Percentiles rank a stretch among this genome's conserved stretches.
Evolutionary conservation across 1,284 basidiomycete species (phyloP).

Genomic region (Chalciporus sp.): DNA sequence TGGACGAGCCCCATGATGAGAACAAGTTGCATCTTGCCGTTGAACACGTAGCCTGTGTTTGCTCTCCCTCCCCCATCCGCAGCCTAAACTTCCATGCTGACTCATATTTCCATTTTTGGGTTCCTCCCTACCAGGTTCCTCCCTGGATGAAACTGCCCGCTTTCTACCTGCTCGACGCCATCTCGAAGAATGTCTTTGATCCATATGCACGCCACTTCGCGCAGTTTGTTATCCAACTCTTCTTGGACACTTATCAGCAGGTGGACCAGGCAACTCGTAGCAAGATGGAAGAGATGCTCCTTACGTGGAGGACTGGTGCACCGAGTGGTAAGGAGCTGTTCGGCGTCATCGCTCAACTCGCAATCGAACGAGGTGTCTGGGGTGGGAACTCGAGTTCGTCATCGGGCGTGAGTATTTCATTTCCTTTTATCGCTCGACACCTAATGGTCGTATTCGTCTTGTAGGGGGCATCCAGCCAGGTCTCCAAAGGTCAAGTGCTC

Average conservation of each 20-base stretch:
- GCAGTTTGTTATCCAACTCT: constrained; percentile 75
- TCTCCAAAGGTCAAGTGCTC: constrained; percentile 75
- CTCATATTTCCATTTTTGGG: constrained; percentile 50
- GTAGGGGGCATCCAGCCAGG: constrained; percentile 41
- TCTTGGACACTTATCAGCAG: constrained; percentile 81
- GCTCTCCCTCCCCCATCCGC: constrained; percentile 27
- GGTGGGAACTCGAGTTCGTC: constrained; percentile 52
- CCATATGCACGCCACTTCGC: constrained; percentile 87
- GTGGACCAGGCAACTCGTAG: constrained; percentile 83
- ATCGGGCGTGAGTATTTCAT: constrained; percentile 29
- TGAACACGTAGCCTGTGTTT: constrained; percentile 31
- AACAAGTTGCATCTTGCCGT: constrained; percentile 20
- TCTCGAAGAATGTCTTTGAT: constrained; percentile 91
- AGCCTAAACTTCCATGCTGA: constrained; percentile 55
- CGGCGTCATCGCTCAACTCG: constrained; percentile 68
- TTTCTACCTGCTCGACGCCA: constrained; percentile 95
- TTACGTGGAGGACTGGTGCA: constrained; percentile 88
- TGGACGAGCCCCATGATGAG: constrained; percentile 37
- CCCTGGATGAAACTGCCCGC: constrained; percentile 90
- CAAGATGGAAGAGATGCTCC: constrained; percentile 96
- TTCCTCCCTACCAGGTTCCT: constrained; percentile 65
- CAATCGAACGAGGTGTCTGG: constrained; percentile 81
- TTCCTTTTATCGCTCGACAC: neutral
- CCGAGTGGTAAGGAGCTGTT: constrained; percentile 83
- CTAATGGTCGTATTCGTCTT: constrained; percentile 15